Percentiles rank a stretch among this genome's conserved stretches.
Conservation (phyloP, 2,329 filamentous ascomycete species). For the Kalaharituber pfeilii region DNA sequence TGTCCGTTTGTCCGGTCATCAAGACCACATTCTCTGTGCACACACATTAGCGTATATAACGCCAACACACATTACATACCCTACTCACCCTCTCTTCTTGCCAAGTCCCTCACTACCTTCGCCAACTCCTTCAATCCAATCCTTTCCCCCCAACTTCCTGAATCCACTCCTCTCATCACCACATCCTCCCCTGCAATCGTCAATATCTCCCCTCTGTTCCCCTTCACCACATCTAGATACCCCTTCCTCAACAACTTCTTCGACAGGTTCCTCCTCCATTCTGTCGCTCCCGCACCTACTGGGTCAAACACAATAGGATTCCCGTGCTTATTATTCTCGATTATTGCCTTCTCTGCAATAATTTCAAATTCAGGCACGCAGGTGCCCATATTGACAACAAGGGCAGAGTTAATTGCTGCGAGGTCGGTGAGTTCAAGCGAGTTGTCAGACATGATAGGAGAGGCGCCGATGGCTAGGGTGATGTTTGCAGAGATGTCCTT, state of each 20-base stretch:
- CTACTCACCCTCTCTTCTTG: slow-evolving; percentile 40
- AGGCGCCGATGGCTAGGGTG: slow-evolving; percentile 65
- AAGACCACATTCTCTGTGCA: slow-evolving; percentile 44
- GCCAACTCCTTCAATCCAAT: slow-evolving; percentile 40
- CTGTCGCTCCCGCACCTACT: slow-evolving; percentile 73
- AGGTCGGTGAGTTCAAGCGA: slow-evolving; percentile 67
- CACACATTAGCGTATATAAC: background rate
- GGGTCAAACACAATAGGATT: slow-evolving; percentile 73
- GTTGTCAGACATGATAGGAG: slow-evolving; percentile 87
- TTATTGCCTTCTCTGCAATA: slow-evolving; percentile 50
- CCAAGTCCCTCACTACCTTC: slow-evolving; percentile 46
- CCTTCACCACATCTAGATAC: slow-evolving; percentile 79
- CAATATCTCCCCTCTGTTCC: slow-evolving; percentile 76
- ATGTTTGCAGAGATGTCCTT: slow-evolving; percentile 92
- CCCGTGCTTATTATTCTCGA: slow-evolving; percentile 61
- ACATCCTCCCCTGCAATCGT: slow-evolving; percentile 45
- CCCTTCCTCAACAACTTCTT: slow-evolving; percentile 52
- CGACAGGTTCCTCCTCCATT: slow-evolving; percentile 52
- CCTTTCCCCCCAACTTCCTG: slow-evolving; percentile 36
- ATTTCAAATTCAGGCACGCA: slow-evolving; percentile 48
- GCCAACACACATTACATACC: background rate
- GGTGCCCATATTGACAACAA: slow-evolving; percentile 92
- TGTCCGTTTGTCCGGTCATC: slow-evolving; percentile 64
- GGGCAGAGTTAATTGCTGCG: slow-evolving; percentile 53
- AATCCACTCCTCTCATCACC: slow-evolving; percentile 71